Evolutionary conservation across 768 basidiomycete species (phyloP).

Genomic region (Tylopilus felleus): DNA sequence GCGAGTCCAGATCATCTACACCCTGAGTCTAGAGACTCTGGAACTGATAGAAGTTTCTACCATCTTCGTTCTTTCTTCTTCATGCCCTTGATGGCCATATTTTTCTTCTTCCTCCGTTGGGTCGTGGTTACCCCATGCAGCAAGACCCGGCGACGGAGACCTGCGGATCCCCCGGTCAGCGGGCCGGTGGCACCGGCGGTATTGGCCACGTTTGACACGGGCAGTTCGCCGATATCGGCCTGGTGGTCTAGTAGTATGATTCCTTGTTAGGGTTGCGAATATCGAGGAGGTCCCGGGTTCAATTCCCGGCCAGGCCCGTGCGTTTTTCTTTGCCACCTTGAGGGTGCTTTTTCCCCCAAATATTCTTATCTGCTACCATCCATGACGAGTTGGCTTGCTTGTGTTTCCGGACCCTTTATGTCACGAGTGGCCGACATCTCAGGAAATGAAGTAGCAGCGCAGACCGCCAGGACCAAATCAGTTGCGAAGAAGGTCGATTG

Average conservation of each 20-base stretch:
- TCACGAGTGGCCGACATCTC: conserved; percentile 29
- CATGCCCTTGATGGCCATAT: background rate
- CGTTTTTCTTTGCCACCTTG: conserved; percentile 7
- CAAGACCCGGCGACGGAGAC: too few species aligned
- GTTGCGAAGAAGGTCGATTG: conserved; percentile 20
- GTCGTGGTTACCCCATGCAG: background rate
- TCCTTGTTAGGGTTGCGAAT: conserved; percentile 50
- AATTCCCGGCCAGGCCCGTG: conserved; percentile 74
- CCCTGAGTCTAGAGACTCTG: background rate
- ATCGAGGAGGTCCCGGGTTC: conserved; percentile 85
- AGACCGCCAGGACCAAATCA: conserved; percentile 11
- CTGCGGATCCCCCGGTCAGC: too few species aligned
- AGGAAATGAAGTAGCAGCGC: conserved; percentile 28
- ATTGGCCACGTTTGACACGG: background rate
- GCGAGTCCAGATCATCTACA: background rate
- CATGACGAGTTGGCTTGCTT: background rate
- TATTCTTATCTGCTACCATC: background rate
- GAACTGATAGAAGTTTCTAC: background rate
- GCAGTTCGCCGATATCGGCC: conserved; percentile 30
- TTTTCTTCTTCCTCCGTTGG: too few species aligned
- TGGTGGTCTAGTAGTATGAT: conserved; percentile 66
- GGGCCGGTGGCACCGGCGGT: too few species aligned
- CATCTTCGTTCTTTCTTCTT: background rate
- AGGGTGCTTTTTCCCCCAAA: background rate
- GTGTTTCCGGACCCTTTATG: conserved; percentile 10